Conservation (phyloP, 306 rosid genomes). For the Ceratonia siliqua region DNA sequence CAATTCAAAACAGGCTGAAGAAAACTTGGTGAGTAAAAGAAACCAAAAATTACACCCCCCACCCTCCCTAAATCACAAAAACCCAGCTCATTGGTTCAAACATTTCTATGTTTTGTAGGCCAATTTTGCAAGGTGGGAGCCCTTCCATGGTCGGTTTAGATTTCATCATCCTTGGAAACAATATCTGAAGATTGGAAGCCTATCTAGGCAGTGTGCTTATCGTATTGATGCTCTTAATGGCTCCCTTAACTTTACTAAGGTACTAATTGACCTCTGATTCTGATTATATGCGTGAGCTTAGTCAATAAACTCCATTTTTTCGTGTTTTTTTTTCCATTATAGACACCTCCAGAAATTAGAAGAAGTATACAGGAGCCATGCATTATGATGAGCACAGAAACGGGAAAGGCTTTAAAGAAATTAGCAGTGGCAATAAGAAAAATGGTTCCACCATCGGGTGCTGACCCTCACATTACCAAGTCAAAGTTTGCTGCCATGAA, state of each 20-base stretch:
- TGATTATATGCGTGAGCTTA: neutral
- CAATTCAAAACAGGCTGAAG: conserved; percentile 51
- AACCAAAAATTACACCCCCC: neutral
- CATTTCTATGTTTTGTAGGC: conserved; percentile 29
- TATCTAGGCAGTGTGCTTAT: conserved; percentile 52
- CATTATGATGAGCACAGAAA: conserved; percentile 40
- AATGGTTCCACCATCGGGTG: conserved; percentile 36
- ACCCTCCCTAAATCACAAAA: neutral
- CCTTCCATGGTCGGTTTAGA: conserved; percentile 49
- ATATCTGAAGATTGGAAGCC: conserved; percentile 51
- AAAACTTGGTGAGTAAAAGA: conserved; percentile 40
- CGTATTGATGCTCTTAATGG: conserved; percentile 48
- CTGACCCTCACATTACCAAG: conserved; percentile 31
- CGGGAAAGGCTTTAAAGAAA: conserved; percentile 44
- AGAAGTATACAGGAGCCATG: conserved; percentile 47
- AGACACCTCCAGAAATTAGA: conserved; percentile 35
- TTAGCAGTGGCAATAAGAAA: conserved; percentile 36
- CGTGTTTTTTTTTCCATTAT: neutral
- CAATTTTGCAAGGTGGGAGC: conserved; percentile 66
- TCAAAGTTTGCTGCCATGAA: conserved; percentile 32
- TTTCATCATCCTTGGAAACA: conserved; percentile 59
- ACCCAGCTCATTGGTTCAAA: neutral
- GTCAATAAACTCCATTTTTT: neutral
- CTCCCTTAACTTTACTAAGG: conserved; percentile 37
- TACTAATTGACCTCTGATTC: neutral